Conservation (phyloP, 768 basidiomycete genomes). For the Crassisporium funariophilum region DNA sequence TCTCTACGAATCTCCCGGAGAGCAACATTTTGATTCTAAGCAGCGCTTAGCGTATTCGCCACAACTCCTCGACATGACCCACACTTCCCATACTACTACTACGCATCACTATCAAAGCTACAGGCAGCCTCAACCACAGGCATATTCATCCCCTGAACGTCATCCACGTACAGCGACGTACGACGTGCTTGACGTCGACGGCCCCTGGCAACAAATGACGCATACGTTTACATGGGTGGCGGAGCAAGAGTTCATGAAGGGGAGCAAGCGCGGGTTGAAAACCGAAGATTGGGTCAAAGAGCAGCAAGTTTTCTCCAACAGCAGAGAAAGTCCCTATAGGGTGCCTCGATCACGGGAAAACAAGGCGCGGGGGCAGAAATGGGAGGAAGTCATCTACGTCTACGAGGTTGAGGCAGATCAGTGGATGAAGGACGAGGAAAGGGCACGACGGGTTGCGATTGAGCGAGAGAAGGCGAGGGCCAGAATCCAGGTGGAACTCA, state of each 20-base stretch:
- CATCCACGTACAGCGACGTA: too few species aligned
- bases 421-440: constrained; percentile 55
- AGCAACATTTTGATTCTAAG: constrained; percentile 14
- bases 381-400: constrained; percentile 55
- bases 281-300: constrained; percentile 69
- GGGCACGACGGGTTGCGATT: constrained; percentile 42
- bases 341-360: constrained; percentile 10
- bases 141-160: constrained; percentile 14
- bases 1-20: constrained; percentile 14
- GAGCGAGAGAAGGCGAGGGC: constrained; percentile 49
- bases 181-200: constrained; percentile 8
- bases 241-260: constrained; percentile 51
- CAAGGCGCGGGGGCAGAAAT: constrained; percentile 37
- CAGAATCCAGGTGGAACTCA: constrained; percentile 55
- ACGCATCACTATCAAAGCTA: constrained; percentile 8
- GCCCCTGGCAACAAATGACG: constrained; percentile 39
- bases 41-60: constrained; percentile 13
- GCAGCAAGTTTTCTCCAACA: constrained; percentile 47
- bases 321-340: constrained; percentile 2
- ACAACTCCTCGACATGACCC: not conserved
- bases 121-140: constrained; percentile 2
- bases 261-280: constrained; percentile 46
- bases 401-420: constrained; percentile 53
- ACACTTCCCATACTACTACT: constrained; percentile 6
- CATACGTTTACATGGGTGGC: constrained; percentile 51